Conservation (phyloP, 2,329 filamentous ascomycete genomes). For the Pleurostoma richardsiae region DNA sequence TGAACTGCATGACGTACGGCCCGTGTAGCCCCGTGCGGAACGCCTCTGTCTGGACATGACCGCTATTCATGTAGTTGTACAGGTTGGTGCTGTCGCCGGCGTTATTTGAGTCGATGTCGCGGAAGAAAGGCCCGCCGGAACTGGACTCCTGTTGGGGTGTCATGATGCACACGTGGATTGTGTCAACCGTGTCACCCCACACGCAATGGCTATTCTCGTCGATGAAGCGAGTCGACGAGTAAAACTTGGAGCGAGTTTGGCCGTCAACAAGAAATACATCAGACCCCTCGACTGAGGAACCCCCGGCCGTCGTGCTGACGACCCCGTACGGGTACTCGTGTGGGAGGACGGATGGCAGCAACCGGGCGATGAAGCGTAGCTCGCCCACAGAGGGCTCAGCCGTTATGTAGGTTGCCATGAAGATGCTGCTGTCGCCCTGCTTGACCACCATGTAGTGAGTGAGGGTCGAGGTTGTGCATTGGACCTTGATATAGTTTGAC, state of each 20-base stretch:
- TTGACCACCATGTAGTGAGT: conserved; percentile 61
- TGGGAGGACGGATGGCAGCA: conserved; percentile 44
- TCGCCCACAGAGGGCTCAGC: conserved; percentile 52
- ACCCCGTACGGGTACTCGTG: conserved; percentile 48
- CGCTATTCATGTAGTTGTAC: conserved; percentile 66
- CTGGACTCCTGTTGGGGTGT: conserved; percentile 53
- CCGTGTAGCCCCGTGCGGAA: conserved; percentile 61
- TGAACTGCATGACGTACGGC: conserved; percentile 59
- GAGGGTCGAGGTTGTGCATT: conserved; percentile 52
- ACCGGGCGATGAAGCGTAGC: conserved; percentile 59
- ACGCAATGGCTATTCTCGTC: conserved; percentile 62
- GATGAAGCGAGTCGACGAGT: conserved; percentile 64
- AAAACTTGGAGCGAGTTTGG: conserved; percentile 66
- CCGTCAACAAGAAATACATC: conserved; percentile 56
- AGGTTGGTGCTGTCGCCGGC: conserved; percentile 51
- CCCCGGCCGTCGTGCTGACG: conserved; percentile 49
- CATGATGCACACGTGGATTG: conserved; percentile 57
- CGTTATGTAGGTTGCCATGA: conserved; percentile 58
- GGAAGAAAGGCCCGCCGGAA: conserved; percentile 62
- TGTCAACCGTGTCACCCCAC: conserved; percentile 35
- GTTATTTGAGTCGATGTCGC: conserved; percentile 63
- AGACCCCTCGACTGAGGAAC: conserved; percentile 50
- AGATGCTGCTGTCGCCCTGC: conserved; percentile 55
- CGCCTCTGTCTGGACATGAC: conserved; percentile 56
- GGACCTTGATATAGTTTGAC: conserved; percentile 52